phyloP scores from a whole-genome alignment of 2,329 filamentous ascomycete genomes.

The Xylaria digitata region DNA sequence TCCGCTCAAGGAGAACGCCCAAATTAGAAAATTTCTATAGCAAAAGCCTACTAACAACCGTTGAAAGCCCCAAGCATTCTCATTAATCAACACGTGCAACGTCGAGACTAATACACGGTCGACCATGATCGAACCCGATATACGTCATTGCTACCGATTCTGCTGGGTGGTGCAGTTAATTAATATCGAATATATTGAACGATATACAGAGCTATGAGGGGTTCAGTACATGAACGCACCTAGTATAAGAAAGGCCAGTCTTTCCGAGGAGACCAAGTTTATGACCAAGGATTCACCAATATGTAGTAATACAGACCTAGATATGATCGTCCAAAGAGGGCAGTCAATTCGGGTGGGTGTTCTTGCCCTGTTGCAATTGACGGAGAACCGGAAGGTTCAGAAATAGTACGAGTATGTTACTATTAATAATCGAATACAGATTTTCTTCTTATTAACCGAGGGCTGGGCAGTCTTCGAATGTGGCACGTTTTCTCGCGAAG shows the following conservation, averaged over 20 bases:
- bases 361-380: not conserved
- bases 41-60: not conserved
- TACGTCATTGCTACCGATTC: conserved; percentile 29
- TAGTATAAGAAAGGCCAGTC: not conserved
- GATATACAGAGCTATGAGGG: conserved; percentile 10
- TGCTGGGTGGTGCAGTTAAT: conserved; percentile 25
- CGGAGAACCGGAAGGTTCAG: conserved; percentile 20
- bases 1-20: not conserved
- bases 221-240: not conserved
- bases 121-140: conserved; percentile 7
- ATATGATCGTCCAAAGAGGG: not conserved
- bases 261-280: conserved; percentile 1
- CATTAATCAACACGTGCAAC: not conserved
- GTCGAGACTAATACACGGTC: not conserved
- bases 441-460: conserved; percentile 30
- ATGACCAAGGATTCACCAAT: not conserved
- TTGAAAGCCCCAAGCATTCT: not conserved
- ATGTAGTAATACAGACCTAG: not conserved
- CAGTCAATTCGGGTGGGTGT: not conserved
- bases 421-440: conserved; percentile 27
- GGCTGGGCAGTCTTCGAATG: conserved; percentile 3
- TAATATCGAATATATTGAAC: conserved; percentile 34
- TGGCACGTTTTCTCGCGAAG: conserved; percentile 13
- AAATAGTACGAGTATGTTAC: conserved; percentile 14
- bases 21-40: conserved; percentile 1